Base-by-base conservation (phyloP, 768 basidiomycete genomes). In the Serendipita indica region DNA sequence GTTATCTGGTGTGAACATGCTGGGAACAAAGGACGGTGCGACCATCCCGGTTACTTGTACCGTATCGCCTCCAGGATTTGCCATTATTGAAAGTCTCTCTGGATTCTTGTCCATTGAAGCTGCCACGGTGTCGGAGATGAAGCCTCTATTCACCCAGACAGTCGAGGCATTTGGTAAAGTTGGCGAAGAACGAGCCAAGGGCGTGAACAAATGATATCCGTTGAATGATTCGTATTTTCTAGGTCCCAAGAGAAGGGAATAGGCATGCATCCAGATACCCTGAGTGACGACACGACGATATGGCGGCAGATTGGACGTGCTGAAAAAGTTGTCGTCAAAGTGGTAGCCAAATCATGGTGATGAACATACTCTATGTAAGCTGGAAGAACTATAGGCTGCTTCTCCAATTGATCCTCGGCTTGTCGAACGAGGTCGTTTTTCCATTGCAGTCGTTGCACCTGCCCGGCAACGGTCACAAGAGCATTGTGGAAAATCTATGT, bases 391-490 rank as follows among this genome's bases (percentile, higher is more conserved):
- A 99, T 78, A 0, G 94, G 85, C 32, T 79, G 80, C 14, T 85
- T 75, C 62, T 84, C 77, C 33, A 98, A 72, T 71, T 96, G 94
- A 70, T 88, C 83, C 68, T 96, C 86, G 33, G 98, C 75, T 65
- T 97, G 89, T 63, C 96, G 89, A 62, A 98, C 97, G 56, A 99
- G 76, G 57, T 81, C 79, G 43, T 94, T 74, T 71, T 99, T 99
- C 96, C 96, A 99, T 68, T 88, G 80, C 30, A 98, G 77, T 49
- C 96, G 81, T 64, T 89, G 79, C 32, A 99, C 73, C 71, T 99
- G 96, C 94, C 94, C 98, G 18, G 22, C 25, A 54, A 33, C 25
- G 27, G 41, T 6, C 5, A 43, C 41, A n/a, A n/a, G n/a, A 7
- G 41, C n/a, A n/a, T n/a, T n/a, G n/a, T n/a, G n/a, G n/a, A 20